Percentiles rank a stretch among this genome's conserved stretches.
phyloP scores from a whole-genome alignment of 495 filamentous ascomycete species.

The Letharia columbiana region DNA sequence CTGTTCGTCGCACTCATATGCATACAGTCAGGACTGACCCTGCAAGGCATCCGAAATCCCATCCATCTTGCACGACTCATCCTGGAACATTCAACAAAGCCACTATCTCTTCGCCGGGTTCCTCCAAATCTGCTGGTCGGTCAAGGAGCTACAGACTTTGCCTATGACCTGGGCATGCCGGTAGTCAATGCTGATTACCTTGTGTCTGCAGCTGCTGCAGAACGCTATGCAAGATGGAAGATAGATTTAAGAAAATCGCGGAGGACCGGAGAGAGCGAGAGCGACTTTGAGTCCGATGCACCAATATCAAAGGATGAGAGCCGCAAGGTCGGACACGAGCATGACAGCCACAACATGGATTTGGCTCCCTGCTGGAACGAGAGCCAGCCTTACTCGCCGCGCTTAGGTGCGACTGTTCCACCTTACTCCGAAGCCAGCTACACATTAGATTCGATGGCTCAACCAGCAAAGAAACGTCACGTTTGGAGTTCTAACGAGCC shows the following conservation, averaged over 20 bases:
- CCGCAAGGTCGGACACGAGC: not conserved
- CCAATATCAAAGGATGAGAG: conserved; percentile 6
- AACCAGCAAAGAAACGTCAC: conserved; percentile 1
- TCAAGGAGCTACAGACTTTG: conserved; percentile 75
- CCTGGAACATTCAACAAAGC: conserved; percentile 61
- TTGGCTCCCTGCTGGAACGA: conserved; percentile 53
- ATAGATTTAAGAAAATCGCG: conserved; percentile 59
- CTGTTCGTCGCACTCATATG: not conserved
- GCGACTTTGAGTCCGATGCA: conserved; percentile 12
- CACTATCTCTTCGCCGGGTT: conserved; percentile 72
- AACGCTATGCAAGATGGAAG: conserved; percentile 69
- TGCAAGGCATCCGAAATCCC: conserved; percentile 79
- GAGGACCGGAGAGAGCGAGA: conserved; percentile 18
- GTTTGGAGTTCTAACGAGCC: conserved; percentile 15
- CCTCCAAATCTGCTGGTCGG: conserved; percentile 89
- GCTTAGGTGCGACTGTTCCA: conserved; percentile 13
- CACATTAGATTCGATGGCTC: not conserved
- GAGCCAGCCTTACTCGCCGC: conserved; percentile 46
- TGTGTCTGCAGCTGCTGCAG: conserved; percentile 61
- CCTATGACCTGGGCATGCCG: conserved; percentile 62
- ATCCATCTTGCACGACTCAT: conserved; percentile 78
- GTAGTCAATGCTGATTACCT: conserved; percentile 62
- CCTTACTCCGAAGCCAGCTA: not conserved
- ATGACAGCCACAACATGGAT: conserved; percentile 33
- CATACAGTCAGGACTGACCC: conserved; percentile 9